Base-by-base conservation (phyloP, 1,139 yeast genomes). In the Saccharomyces hybrid region DNA sequence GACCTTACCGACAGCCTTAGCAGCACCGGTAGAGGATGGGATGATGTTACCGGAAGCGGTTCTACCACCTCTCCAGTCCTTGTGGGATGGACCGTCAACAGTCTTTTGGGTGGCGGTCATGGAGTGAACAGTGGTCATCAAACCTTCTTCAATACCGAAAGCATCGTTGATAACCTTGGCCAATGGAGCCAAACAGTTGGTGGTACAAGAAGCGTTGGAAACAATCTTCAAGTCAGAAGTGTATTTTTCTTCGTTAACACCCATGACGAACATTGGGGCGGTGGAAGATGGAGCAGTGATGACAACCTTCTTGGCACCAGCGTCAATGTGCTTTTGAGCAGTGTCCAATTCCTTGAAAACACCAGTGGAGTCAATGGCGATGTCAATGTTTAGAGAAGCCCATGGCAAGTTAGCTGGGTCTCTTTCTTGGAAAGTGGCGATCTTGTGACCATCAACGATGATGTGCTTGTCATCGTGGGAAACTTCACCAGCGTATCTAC, bases 1-100 rank as follows among this genome's bases (percentile, higher is more conserved):
- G 71, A 86, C 95, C 78, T 85, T 85, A 77, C 93, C 93, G 67
- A 86, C 95, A 68, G 93, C 93, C 82, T 86, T 86, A 66, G 95
- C 95, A 66, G 95, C 95, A 83, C 95, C 95, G 59, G 95, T 86
- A 62, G 93, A 84, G 53, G 93, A 85, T 76, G 95, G 95, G 69
- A 86, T 86, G 71, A 86, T 86, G 85, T 86, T 86, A 73, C 88
- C 93, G 62, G 90, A 84, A 71, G 95, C 95, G 69, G 93, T 85
- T 82, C 95, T 83, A 75, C 95, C 95, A 77, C 93, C 93, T 85
- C 95, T 85, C 95, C 95, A 86, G 80, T 86, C 95, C 81, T 86
- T 86, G 82, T 85, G 90, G 75, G 95, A 86, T 73, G 95, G 91
- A 81, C 95, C 95, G 74, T 86, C 95, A 64, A 86, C 95, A 60